These are phyloP conservation scores for Suillus subaureus DNA, from an alignment of 768 basidiomycete species.

Conservation along the genomic window DNA sequence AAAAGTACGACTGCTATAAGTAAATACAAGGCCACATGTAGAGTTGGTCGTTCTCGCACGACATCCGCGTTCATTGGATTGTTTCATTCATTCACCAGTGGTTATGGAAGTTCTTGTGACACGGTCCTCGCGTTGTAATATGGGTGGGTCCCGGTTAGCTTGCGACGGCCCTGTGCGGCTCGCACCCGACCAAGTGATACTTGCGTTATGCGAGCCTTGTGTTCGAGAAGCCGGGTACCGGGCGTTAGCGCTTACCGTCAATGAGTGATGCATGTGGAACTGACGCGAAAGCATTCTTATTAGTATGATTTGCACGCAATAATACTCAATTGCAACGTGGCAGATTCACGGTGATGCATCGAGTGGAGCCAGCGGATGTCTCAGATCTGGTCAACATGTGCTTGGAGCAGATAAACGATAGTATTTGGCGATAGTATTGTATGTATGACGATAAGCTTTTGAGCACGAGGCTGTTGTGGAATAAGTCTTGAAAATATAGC, in stretches of 20 bases:
- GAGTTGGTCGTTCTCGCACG: not conserved
- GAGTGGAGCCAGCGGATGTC: not conserved
- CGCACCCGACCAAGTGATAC: not conserved
- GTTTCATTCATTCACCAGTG: not conserved
- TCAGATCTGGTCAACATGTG: not conserved
- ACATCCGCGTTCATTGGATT: not conserved
- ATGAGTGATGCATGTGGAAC: not conserved
- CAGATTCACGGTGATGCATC: not conserved
- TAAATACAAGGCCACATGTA: no score
- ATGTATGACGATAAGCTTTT: constrained; percentile 10
- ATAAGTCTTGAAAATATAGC: constrained; percentile 36
- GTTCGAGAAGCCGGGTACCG: not conserved
- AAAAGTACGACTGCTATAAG: no score
- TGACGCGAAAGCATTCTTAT: not conserved
- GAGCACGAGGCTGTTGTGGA: constrained; percentile 24
- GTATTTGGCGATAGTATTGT: not conserved
- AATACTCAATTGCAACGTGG: not conserved
- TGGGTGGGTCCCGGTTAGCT: not conserved
- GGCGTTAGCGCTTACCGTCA: not conserved
- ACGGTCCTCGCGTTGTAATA: not conserved
- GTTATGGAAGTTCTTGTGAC: not conserved
- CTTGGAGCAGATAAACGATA: not conserved
- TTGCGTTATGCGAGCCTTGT: not conserved
- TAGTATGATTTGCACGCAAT: not conserved
- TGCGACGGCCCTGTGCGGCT: not conserved